phyloP scores from a whole-genome alignment of 352 stramenopile species.

The Phytophthora aleatoria region DNA sequence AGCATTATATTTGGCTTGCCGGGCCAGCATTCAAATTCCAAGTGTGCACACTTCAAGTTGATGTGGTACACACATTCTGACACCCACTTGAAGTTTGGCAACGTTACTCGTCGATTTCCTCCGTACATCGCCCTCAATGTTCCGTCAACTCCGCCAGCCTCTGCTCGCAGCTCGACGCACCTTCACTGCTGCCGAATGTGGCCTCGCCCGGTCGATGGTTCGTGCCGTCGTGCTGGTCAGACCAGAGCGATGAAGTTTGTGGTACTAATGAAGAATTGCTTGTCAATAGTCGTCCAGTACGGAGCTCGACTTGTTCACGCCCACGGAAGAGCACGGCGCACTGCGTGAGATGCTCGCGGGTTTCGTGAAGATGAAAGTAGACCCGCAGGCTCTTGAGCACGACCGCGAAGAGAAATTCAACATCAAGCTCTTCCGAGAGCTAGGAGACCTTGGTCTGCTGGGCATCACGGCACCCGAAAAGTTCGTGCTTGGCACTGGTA shows the following conservation, averaged over 20 bases:
- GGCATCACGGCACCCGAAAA: conserved; percentile 96
- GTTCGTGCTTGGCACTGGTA: conserved; percentile 40
- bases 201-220: conserved; percentile 29
- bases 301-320: conserved; percentile 82
- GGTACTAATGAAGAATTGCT: conserved; percentile 9
- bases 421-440: conserved; percentile 93
- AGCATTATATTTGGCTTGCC: conserved; percentile 14
- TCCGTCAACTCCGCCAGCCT: conserved; percentile 35
- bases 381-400: conserved; percentile 96
- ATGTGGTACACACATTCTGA: conserved; percentile 21
- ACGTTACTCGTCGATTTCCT: conserved; percentile 16
- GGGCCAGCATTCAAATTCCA: conserved; percentile 20
- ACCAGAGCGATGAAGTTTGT: not conserved
- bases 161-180: conserved; percentile 20
- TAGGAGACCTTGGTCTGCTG: conserved; percentile 94
- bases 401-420: conserved; percentile 99
- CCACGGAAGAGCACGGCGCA: conserved; percentile 88
- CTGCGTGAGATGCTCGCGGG: conserved; percentile 93
- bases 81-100: conserved; percentile 35
- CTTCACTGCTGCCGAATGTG: conserved; percentile 12
- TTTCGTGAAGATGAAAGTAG: conserved; percentile 96
- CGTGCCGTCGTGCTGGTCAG: not conserved
- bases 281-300: conserved; percentile 26
- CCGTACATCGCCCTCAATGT: conserved; percentile 17
- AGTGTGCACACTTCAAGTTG: conserved; percentile 36